Evolutionary conservation across 345 rosid genomes (phyloP).

Genomic region (Camelina neglecta): DNA sequence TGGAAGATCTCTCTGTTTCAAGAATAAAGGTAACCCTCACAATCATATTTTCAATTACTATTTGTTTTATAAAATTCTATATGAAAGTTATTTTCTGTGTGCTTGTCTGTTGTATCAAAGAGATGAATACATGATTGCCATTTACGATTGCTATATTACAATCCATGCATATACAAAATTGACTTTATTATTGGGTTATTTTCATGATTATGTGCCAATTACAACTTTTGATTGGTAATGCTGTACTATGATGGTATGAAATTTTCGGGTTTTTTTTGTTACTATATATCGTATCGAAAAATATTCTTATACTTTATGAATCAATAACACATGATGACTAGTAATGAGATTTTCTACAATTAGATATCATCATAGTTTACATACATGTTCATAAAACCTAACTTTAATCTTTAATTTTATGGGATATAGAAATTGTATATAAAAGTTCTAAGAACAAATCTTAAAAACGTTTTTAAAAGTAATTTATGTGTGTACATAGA

Average conservation of each 20-base stretch:
- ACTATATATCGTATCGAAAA: too few species aligned
- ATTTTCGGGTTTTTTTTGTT: too few species aligned
- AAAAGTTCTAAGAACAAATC: too few species aligned
- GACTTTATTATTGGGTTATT: too few species aligned
- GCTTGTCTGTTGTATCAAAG: not conserved
- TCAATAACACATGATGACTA: not conserved
- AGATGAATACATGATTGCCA: not conserved
- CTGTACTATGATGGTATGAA: too few species aligned
- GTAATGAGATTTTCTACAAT: not conserved
- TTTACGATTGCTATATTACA: not conserved
- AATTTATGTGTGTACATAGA: too few species aligned
- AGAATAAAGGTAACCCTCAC: not conserved
- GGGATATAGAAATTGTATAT: too few species aligned
- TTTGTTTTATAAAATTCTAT: not conserved
- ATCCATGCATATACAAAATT: too few species aligned
- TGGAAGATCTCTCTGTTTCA: constrained; percentile 7
- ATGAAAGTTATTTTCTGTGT: not conserved
- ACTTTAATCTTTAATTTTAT: not conserved
- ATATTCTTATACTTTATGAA: not conserved
- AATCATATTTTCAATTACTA: not conserved
- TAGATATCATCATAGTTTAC: too few species aligned
- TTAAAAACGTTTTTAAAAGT: too few species aligned
- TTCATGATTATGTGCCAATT: too few species aligned
- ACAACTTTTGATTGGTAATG: too few species aligned
- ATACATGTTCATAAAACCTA: not conserved